Conservation (phyloP, 2,329 filamentous ascomycete genomes). For the Fusarium transvaalense region DNA sequence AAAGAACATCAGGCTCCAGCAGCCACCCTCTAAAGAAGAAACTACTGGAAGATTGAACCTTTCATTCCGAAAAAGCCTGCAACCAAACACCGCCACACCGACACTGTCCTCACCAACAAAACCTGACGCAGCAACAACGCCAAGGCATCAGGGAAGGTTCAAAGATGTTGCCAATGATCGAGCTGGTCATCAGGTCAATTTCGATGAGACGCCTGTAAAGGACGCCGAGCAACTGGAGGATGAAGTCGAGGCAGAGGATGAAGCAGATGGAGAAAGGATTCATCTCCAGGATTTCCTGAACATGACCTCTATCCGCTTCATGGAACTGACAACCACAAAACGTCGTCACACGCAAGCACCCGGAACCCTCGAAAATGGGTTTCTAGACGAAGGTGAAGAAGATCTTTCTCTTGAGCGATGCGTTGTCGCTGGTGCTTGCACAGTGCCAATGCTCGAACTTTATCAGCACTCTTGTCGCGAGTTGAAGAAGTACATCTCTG, state of each 20-base stretch:
- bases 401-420: slow-evolving; percentile 77
- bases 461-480: slow-evolving; percentile 97
- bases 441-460: slow-evolving; percentile 90
- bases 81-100: slow-evolving; percentile 60
- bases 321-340: slow-evolving; percentile 98
- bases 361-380: slow-evolving; percentile 58
- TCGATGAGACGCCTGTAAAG: slow-evolving; percentile 57
- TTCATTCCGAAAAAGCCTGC: slow-evolving; percentile 62
- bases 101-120: slow-evolving; percentile 63
- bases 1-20: slow-evolving; percentile 78
- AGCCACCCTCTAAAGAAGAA: slow-evolving; percentile 76
- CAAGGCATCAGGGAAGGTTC: slow-evolving; percentile 67
- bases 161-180: slow-evolving; percentile 65
- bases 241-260: slow-evolving; percentile 63
- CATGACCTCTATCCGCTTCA: slow-evolving; percentile 96
- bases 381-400: slow-evolving; percentile 59
- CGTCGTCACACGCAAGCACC: slow-evolving; percentile 84
- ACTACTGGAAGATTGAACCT: slow-evolving; percentile 71
- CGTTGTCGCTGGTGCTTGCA: slow-evolving; percentile 90
- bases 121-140: slow-evolving; percentile 62
- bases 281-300: slow-evolving; percentile 93
- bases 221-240: slow-evolving; percentile 59
- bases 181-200: slow-evolving; percentile 59
- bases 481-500: slow-evolving; percentile 95
- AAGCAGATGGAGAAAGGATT: slow-evolving; percentile 71